These are phyloP conservation scores for Corchorus olitorius DNA, from an alignment of 345 rosid genomes.

Conservation along the genomic window DNA sequence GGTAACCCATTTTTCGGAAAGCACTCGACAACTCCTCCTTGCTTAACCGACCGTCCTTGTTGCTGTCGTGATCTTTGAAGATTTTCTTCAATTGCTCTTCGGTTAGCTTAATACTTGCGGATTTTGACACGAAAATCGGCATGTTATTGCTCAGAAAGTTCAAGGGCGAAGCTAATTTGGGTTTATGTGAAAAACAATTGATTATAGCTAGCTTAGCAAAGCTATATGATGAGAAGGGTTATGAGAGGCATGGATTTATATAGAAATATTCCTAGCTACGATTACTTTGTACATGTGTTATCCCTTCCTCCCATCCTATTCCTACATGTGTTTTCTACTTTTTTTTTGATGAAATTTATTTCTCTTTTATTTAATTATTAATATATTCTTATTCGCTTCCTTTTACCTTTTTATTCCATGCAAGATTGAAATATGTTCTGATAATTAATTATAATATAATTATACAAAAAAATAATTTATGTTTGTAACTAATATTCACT, in stretches of 20 bases:
- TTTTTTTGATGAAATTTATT: no score
- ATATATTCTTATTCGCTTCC: no score
- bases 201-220: neutral
- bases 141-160: neutral
- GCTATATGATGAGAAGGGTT: neutral
- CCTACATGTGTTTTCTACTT: no score
- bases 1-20: slow-evolving; percentile 27
- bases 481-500: no score
- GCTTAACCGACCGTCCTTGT: slow-evolving; percentile 29
- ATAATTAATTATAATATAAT: no score
- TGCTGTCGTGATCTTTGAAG: slow-evolving; percentile 25
- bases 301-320: no score
- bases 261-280: neutral
- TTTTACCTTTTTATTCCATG: no score
- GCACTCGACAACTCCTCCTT: slow-evolving; percentile 28
- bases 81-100: slow-evolving; percentile 26
- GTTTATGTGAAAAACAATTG: no score
- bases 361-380: no score
- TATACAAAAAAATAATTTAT: no score
- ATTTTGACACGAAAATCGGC: slow-evolving; percentile 10
- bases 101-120: neutral
- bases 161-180: neutral
- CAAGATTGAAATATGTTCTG: no score
- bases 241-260: neutral
- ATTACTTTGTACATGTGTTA: no score